Percentiles rank a stretch among this genome's conserved stretches.
These are phyloP conservation scores for Parietaria judaica DNA, from an alignment of 306 rosid genomes.

Conservation along the genomic window DNA sequence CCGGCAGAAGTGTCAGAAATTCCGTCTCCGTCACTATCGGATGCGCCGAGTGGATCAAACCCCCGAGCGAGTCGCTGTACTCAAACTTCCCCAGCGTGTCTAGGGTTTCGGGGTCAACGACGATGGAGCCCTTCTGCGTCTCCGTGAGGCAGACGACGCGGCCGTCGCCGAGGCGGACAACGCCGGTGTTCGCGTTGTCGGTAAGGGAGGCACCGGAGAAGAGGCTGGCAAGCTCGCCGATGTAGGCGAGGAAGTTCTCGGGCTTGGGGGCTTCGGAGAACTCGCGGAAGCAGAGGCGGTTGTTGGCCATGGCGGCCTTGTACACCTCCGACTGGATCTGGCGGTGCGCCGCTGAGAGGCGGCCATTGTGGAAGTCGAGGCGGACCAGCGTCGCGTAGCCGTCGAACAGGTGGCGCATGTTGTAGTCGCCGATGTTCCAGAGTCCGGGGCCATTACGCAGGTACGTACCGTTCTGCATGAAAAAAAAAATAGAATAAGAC, in stretches of 20 bases:
- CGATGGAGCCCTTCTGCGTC: slow-evolving; percentile 83
- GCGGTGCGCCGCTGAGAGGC: slow-evolving; percentile 58
- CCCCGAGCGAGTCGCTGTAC: slow-evolving; percentile 74
- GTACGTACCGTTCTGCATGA: slow-evolving; percentile 92
- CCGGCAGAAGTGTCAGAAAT: slow-evolving; percentile 70
- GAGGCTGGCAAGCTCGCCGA: slow-evolving; percentile 64
- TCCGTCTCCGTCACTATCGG: slow-evolving; percentile 75
- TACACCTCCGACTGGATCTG: slow-evolving; percentile 77
- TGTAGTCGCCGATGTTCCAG: slow-evolving; percentile 79
- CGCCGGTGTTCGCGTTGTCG: slow-evolving; percentile 88
- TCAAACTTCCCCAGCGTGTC: slow-evolving; percentile 65
- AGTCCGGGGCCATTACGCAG: slow-evolving; percentile 88
- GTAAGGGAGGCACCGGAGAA: slow-evolving; percentile 79
- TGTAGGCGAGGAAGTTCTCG: slow-evolving; percentile 48
- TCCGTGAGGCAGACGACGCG: slow-evolving; percentile 88
- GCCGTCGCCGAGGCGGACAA: slow-evolving; percentile 67
- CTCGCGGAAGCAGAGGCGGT: slow-evolving; percentile 74
- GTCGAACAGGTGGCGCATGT: slow-evolving; percentile 88
- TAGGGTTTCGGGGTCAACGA: slow-evolving; percentile 58
- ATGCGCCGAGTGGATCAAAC: slow-evolving; percentile 84
- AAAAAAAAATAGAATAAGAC: background rate
- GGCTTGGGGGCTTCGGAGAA: slow-evolving; percentile 82
- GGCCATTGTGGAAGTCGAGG: slow-evolving; percentile 52
- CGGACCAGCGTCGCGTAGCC: slow-evolving; percentile 80
- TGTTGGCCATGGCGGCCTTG: slow-evolving; percentile 59